Evolutionary conservation across 2,329 filamentous ascomycete genomes (phyloP), one percentile per base, ranked within the genome.

Genomic region (Trichoderma gracile): DNA sequence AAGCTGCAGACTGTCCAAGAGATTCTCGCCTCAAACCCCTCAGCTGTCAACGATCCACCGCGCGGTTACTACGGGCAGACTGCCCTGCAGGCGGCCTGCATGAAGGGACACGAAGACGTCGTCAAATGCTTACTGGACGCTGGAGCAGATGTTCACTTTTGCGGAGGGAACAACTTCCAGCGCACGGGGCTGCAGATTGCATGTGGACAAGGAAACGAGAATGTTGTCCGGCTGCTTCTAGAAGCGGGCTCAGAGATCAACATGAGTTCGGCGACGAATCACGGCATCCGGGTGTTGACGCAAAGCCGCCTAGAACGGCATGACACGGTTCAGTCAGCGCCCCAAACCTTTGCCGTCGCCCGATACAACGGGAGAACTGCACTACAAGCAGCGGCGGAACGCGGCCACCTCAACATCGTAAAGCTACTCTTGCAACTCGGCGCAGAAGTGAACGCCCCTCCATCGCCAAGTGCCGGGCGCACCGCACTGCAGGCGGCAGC

Each of bases 171-270:
- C 42, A 74, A 71, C 71, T 74, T 67, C 76, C 77, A 62, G 43
- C 59, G 64, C 68, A 83, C 67, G 73, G 79, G 70, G 67, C 77
- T 74, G 70, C 80, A 69, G 72, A 69, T 69, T 66, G 78, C 73
- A 72, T 81, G 70, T 19, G 66, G 71, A 2, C 66, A 55, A 9
- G 72, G 73, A 5, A 67, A 68, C 52, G 54, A 72, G 2, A 65
- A 19, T 6, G 38, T 64, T 19, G 65, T 64, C 7, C 53, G 50
- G 15, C 21, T 65, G n/a, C 65, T 68, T 8, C 58, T 67, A 12
- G 57, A 55, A 5, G 25, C 38, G 12, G 40, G 46, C 3, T 63
- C 54, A 27, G 57, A 60, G 33, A 42, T 60, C 33, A 60, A 60
- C 23, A 60, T 60, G 57, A 60, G 33, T 2, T 46, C 57, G 8